These are phyloP conservation scores for Candida neerlandica DNA, from an alignment of 1,139 yeast genomes.

Conservation along the genomic window DNA sequence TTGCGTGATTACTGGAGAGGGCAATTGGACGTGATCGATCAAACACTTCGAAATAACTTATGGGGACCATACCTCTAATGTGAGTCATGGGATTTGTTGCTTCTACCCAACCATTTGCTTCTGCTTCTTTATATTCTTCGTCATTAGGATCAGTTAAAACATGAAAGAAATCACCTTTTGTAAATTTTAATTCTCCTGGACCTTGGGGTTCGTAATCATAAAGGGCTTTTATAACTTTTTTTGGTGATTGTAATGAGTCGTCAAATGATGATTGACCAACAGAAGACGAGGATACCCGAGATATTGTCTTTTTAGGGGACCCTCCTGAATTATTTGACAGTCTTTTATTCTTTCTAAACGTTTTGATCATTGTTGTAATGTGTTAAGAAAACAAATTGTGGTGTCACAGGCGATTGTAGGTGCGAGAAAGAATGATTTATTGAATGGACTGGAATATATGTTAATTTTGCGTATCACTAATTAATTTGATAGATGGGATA, in stretches of 20 bases:
- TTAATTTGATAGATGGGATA: too few relatives aligned
- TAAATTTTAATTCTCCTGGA: slow-evolving; percentile 77
- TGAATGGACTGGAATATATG: too few relatives aligned
- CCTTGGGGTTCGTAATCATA: slow-evolving; percentile 79
- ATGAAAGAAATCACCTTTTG: slow-evolving; percentile 86
- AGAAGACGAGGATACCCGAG: slow-evolving; percentile 31
- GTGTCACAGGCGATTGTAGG: not conserved
- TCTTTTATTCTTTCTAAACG: slow-evolving; percentile 47
- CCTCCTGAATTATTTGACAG: slow-evolving; percentile 38
- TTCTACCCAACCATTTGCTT: slow-evolving; percentile 72
- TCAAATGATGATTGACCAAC: slow-evolving; percentile 10
- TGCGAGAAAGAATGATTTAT: not conserved
- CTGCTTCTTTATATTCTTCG: slow-evolving; percentile 34
- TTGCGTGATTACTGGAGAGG: not conserved
- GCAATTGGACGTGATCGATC: slow-evolving; percentile 53
- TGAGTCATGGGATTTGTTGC: slow-evolving; percentile 86
- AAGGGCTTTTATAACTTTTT: slow-evolving; percentile 81
- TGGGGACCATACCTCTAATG: slow-evolving; percentile 84
- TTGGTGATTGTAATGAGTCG: slow-evolving; percentile 56
- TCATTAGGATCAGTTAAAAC: slow-evolving; percentile 61
- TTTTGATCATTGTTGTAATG: slow-evolving; percentile 35
- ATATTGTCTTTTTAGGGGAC: slow-evolving; percentile 39
- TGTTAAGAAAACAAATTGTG: not conserved
- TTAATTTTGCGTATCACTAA: too few relatives aligned
- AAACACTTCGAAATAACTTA: slow-evolving; percentile 77